Conservation (phyloP, 164 flowering plant genomes). For the Stephania japonica region DNA sequence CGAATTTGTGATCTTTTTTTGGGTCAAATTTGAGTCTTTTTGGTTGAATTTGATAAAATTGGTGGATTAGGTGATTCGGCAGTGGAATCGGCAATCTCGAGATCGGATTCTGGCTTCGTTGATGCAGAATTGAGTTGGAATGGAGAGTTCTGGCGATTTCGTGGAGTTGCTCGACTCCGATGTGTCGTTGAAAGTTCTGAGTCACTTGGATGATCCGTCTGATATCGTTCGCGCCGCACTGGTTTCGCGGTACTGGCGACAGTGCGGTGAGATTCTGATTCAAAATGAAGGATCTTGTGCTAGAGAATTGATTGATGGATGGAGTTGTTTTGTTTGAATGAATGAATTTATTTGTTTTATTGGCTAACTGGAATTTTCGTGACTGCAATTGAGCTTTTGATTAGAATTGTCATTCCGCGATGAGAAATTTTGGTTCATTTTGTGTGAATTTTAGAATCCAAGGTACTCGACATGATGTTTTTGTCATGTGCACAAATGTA, state of each 20-base stretch:
- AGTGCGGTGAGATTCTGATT: conserved; percentile 36
- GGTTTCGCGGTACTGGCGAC: conserved; percentile 67
- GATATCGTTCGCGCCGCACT: conserved; percentile 53
- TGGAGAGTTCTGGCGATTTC: conserved; percentile 44
- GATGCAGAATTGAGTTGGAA: conserved; percentile 1
- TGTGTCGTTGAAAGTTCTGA: conserved; percentile 34
- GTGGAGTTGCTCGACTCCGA: conserved; percentile 43
- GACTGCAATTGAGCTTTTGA: too few relatives aligned
- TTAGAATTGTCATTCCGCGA: too few relatives aligned
- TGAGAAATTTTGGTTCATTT: too few relatives aligned
- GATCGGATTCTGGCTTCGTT: conserved; percentile 4
- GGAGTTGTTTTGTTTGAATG: too few relatives aligned
- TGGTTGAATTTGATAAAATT: background rate
- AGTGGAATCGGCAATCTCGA: background rate
- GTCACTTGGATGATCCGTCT: conserved; percentile 53
- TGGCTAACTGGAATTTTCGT: background rate
- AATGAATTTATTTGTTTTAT: background rate
- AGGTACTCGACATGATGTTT: too few relatives aligned
- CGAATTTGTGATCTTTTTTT: background rate
- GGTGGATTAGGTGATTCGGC: background rate
- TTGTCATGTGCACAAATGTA: too few relatives aligned
- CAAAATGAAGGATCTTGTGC: too few relatives aligned
- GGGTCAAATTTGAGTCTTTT: background rate
- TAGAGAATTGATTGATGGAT: too few relatives aligned
- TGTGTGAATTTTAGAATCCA: too few relatives aligned